A percentile compares a stretch with the other conserved stretches of the same genome.
phyloP scores from a whole-genome alignment of 164 flowering plant genomes.

The Malania oleifera region DNA sequence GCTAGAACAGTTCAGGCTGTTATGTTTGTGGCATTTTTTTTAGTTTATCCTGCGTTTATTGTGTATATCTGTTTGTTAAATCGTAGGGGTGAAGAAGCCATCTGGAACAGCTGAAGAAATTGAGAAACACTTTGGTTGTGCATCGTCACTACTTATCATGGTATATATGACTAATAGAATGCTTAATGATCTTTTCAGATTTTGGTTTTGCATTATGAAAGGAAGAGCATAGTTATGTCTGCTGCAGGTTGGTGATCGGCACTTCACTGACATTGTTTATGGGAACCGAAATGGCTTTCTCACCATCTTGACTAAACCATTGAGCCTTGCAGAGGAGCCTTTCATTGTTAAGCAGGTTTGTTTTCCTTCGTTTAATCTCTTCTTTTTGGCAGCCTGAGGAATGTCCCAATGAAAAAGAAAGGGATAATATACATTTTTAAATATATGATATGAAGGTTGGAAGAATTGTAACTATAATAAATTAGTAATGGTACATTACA shows the following conservation, averaged over 20 bases:
- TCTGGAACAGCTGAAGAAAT: slow-evolving; percentile 81
- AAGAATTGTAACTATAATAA: too few relatives aligned
- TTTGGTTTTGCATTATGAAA: neutral
- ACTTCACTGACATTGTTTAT: slow-evolving; percentile 79
- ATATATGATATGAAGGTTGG: too few relatives aligned
- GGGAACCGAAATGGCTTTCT: slow-evolving; percentile 90
- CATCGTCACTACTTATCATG: slow-evolving; percentile 69
- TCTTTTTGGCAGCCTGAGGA: neutral
- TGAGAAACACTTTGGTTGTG: slow-evolving; percentile 75
- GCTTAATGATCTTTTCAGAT: neutral
- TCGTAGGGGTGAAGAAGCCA: slow-evolving; percentile 76
- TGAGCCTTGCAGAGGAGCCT: slow-evolving; percentile 67
- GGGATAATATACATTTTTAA: too few relatives aligned
- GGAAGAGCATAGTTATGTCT: slow-evolving; percentile 7
- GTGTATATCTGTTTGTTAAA: neutral
- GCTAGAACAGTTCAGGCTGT: neutral
- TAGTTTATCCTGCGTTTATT: neutral
- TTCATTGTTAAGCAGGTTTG: slow-evolving; percentile 78
- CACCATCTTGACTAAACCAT: slow-evolving; percentile 70
- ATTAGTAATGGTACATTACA: too few relatives aligned
- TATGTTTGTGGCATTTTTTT: neutral
- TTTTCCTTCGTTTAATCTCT: slow-evolving; percentile 4
- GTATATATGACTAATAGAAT: slow-evolving; percentile 23
- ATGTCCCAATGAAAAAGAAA: neutral
- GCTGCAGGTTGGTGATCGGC: slow-evolving; percentile 84